A percentile compares a stretch with the other conserved stretches of the same genome.
These are phyloP conservation scores for Saturnispora galanensis DNA, from an alignment of 805 yeast genomes.

Conservation along the genomic window DNA sequence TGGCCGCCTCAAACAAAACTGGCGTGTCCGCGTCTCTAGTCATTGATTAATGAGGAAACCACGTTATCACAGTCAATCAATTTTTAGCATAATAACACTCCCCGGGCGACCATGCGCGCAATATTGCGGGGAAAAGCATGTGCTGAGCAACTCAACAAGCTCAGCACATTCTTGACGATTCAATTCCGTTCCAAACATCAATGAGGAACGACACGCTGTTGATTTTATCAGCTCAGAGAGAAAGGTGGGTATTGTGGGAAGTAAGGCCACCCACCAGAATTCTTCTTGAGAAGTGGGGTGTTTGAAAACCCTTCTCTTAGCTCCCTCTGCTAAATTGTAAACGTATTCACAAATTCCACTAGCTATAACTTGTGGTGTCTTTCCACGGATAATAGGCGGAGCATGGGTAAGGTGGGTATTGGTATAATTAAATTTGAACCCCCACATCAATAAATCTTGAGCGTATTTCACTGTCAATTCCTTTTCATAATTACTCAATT, in stretches of 20 bases:
- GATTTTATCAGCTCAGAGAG: slow-evolving; percentile 43
- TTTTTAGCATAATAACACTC: slow-evolving; percentile 34
- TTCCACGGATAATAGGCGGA: slow-evolving; percentile 28
- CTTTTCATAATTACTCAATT: slow-evolving; percentile 24
- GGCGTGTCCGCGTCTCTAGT: slow-evolving; percentile 82
- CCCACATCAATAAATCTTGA: slow-evolving; percentile 34
- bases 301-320: no score
- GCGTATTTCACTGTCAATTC: slow-evolving; percentile 24
- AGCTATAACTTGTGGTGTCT: neutral
- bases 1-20: slow-evolving; percentile 84
- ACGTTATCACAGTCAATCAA: neutral
- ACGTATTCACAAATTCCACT: slow-evolving; percentile 4
- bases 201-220: slow-evolving; percentile 58
- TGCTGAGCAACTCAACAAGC: slow-evolving; percentile 33
- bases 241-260: slow-evolving; percentile 39
- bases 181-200: slow-evolving; percentile 60
- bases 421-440: slow-evolving; percentile 22
- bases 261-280: slow-evolving; percentile 6
- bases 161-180: slow-evolving; percentile 32
- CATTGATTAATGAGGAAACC: slow-evolving; percentile 30
- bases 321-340: slow-evolving; percentile 5
- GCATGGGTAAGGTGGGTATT: slow-evolving; percentile 28
- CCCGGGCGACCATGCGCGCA: slow-evolving; percentile 89
- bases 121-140: slow-evolving; percentile 54
- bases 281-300: neutral